phyloP scores from a whole-genome alignment of 1,139 yeast genomes.

The Geotrichum candidum region DNA sequence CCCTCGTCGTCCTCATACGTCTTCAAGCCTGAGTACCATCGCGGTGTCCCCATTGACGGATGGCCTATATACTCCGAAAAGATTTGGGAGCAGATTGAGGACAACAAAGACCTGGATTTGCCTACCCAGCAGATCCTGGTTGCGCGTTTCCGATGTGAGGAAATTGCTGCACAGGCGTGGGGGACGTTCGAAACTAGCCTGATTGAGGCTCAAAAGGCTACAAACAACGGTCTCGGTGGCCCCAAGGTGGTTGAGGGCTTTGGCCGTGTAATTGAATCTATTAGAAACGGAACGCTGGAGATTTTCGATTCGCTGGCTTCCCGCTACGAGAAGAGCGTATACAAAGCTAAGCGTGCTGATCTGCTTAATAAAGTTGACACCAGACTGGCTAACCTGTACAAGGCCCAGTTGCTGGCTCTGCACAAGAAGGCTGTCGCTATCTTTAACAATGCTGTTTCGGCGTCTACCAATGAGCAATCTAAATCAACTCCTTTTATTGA shows the following conservation, averaged over 20 bases:
- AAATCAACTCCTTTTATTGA: conserved; percentile 19
- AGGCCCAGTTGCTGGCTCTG: conserved; percentile 38
- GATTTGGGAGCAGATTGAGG: conserved; percentile 92
- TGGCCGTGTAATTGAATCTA: conserved; percentile 27
- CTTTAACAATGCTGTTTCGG: conserved; percentile 25
- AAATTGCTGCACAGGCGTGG: conserved; percentile 54
- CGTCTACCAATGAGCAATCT: conserved; percentile 14
- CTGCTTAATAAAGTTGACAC: conserved; percentile 37
- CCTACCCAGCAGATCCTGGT: conserved; percentile 96
- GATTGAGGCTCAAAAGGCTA: conserved; percentile 22
- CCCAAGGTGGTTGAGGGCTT: conserved; percentile 25
- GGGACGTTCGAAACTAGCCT: conserved; percentile 43
- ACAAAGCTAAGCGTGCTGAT: conserved; percentile 50
- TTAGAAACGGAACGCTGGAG: conserved; percentile 39
- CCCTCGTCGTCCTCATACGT: conserved; percentile 34
- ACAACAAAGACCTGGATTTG: conserved; percentile 85
- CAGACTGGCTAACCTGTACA: conserved; percentile 37
- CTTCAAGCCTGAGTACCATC: conserved; percentile 71
- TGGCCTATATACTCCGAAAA: conserved; percentile 90
- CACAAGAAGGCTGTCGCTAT: conserved; percentile 30
- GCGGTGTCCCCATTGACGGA: conserved; percentile 86
- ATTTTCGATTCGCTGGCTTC: conserved; percentile 66
- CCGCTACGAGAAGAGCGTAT: conserved; percentile 61
- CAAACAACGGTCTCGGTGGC: conserved; percentile 23
- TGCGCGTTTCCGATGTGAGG: conserved; percentile 92